phyloP scores from a whole-genome alignment of 495 filamentous ascomycete species.

The Neurospora sp. region DNA sequence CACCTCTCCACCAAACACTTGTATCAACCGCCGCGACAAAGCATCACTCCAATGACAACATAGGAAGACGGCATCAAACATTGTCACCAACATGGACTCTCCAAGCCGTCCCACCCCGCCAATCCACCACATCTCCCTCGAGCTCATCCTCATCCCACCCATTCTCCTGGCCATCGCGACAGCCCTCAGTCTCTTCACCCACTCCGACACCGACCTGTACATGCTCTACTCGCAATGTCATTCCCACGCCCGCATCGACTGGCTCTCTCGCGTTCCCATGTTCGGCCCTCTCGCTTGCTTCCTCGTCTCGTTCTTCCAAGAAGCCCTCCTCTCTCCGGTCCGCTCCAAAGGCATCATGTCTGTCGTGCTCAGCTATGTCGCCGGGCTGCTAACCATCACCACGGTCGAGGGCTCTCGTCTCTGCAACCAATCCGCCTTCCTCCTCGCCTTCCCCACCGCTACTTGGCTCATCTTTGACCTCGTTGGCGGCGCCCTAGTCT shows the following conservation, averaged over 20 bases:
- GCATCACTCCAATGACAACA: not conserved
- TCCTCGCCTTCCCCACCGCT: constrained; percentile 26
- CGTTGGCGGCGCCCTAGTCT: constrained; percentile 29
- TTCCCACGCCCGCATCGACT: constrained; percentile 25
- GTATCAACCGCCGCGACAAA: too few relatives aligned
- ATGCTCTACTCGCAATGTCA: constrained; percentile 35
- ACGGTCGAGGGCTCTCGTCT: constrained; percentile 28
- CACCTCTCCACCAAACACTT: not conserved
- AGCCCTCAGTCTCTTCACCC: constrained; percentile 14
- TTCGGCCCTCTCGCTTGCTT: constrained; percentile 29
- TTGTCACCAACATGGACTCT: constrained; percentile 9
- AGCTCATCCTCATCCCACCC: constrained; percentile 21
- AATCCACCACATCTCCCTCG: constrained; percentile 17
- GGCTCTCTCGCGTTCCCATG: constrained; percentile 21
- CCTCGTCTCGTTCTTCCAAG: constrained; percentile 27
- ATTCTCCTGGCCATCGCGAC: constrained; percentile 22
- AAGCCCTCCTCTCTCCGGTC: constrained; percentile 13
- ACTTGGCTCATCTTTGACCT: constrained; percentile 31
- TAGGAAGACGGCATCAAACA: not conserved
- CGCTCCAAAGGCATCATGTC: constrained; percentile 17
- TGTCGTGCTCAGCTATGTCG: constrained; percentile 21
- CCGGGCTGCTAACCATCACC: constrained; percentile 24
- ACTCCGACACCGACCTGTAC: constrained; percentile 27
- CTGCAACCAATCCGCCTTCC: constrained; percentile 21
- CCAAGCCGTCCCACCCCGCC: constrained; percentile 10